phyloP scores from a whole-genome alignment of 148 eudicot species.

The Selenicereus undatus region DNA sequence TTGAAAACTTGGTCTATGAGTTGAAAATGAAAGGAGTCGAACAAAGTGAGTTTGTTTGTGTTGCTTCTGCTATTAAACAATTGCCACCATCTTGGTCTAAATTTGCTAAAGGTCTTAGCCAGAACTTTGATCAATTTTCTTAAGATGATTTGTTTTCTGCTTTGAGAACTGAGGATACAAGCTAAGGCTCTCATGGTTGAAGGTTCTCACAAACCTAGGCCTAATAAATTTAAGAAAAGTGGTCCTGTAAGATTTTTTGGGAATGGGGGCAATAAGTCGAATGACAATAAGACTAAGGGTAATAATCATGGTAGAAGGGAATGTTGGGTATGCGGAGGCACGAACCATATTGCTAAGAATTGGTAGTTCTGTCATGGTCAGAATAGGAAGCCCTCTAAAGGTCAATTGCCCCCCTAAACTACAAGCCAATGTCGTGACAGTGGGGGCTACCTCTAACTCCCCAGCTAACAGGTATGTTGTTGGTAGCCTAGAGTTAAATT shows the following conservation, averaged over 20 bases:
- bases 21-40: not conserved
- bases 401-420: not conserved
- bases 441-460: not conserved
- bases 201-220: not conserved
- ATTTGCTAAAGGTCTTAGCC: not conserved
- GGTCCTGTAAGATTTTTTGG: not conserved
- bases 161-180: not conserved
- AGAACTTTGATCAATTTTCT: not conserved
- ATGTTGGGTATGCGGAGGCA: not conserved
- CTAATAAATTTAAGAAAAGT: not conserved
- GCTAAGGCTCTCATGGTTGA: not conserved
- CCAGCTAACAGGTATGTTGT: too few species aligned
- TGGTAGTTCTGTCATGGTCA: not conserved
- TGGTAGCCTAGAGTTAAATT: too few species aligned
- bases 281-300: not conserved
- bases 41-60: not conserved
- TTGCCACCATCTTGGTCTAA: conserved; percentile 5
- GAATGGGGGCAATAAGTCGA: not conserved
- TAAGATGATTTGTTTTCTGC: too few species aligned
- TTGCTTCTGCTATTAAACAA: not conserved
- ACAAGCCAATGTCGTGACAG: not conserved
- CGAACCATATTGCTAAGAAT: conserved; percentile 6
- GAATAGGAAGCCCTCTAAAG: not conserved
- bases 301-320: not conserved
- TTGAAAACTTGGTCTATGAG: not conserved